Evolutionary conservation across 495 filamentous ascomycete genomes (phyloP), one percentile per base, ranked within the genome.

Genomic region (Aspergillus heteromorphus): DNA sequence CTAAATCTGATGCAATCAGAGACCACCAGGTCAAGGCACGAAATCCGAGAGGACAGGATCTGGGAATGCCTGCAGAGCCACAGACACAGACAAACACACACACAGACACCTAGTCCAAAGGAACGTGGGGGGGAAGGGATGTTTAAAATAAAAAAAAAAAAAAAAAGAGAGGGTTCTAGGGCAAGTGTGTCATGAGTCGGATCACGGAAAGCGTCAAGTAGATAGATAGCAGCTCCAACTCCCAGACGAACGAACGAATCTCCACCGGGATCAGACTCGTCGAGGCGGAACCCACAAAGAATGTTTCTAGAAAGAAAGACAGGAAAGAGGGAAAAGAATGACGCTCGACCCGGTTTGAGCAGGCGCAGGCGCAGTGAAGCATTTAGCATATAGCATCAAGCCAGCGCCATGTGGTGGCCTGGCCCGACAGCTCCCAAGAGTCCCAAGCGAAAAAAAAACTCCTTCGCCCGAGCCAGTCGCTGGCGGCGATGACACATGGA

Each of bases 401-500:
- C n/a, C n/a, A n/a, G n/a, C n/a, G 23, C 23, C 23, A 27, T 27
- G 23, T 27, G 23, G 23, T 27, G 23, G 23, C 23, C 23, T 27
- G 23, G 23, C 23, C 23, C 23, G n/a, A n/a, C n/a, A n/a, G n/a
- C n/a, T n/a, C n/a, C n/a, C n/a, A n/a, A n/a, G n/a, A n/a, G n/a
- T n/a, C 55, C 40, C 53, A 41, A 20, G 40, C 21, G 36, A 6
- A 21, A 21, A 31, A 47, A 48, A 7, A 45, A 54, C 61, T 60
- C 61, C 60, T 59, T 54, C 41, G 18, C 47, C 4, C n/a, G 10
- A 27, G 21, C 21, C 43, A 9, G 43, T 25, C 1, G 4, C 16
- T 1, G 9, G 8, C 16, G 40, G n/a, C 53, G 18, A 50, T 77
- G 79, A 83, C 52, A 80, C 79, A 47, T 77, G 61, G 54, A 79